These are phyloP conservation scores for Cytospora paraplurivora DNA, from an alignment of 2,329 filamentous ascomycete genomes.

Conservation along the genomic window DNA sequence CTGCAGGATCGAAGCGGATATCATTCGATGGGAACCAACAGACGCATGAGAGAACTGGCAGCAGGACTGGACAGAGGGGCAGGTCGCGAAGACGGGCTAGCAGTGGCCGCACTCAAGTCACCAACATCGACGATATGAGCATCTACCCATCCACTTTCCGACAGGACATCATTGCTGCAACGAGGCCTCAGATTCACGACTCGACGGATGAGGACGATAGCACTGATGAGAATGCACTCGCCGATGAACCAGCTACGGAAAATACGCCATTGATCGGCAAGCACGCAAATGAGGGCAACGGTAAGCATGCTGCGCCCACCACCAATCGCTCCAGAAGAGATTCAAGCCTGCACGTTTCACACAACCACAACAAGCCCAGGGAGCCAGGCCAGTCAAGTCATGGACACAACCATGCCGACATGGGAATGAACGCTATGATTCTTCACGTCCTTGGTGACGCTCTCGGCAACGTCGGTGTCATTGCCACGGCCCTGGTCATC, in stretches of 20 bases:
- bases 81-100: slow-evolving; percentile 50
- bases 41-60: slow-evolving; percentile 33
- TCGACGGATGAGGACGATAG: slow-evolving; percentile 26
- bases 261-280: slow-evolving; percentile 42
- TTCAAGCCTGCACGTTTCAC: slow-evolving; percentile 65
- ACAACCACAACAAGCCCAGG: slow-evolving; percentile 80
- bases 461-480: slow-evolving; percentile 84
- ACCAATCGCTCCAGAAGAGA: slow-evolving; percentile 45
- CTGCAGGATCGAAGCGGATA: slow-evolving; percentile 27
- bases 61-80: slow-evolving; percentile 38
- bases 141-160: slow-evolving; percentile 89
- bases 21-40: slow-evolving; percentile 35
- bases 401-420: slow-evolving; percentile 79
- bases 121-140: slow-evolving; percentile 72
- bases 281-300: slow-evolving; percentile 31
- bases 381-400: slow-evolving; percentile 63
- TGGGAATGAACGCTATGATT: slow-evolving; percentile 91
- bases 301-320: slow-evolving; percentile 35
- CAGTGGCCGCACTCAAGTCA: slow-evolving; percentile 58
- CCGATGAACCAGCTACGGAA: slow-evolving; percentile 40
- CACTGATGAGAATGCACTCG: slow-evolving; percentile 28
- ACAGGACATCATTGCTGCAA: slow-evolving; percentile 89
- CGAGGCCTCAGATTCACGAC: slow-evolving; percentile 58
- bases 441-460: slow-evolving; percentile 80
- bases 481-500: slow-evolving; percentile 81